Base-by-base conservation (phyloP, 2,329 filamentous ascomycete species). In the Graphilbum sp. region DNA sequence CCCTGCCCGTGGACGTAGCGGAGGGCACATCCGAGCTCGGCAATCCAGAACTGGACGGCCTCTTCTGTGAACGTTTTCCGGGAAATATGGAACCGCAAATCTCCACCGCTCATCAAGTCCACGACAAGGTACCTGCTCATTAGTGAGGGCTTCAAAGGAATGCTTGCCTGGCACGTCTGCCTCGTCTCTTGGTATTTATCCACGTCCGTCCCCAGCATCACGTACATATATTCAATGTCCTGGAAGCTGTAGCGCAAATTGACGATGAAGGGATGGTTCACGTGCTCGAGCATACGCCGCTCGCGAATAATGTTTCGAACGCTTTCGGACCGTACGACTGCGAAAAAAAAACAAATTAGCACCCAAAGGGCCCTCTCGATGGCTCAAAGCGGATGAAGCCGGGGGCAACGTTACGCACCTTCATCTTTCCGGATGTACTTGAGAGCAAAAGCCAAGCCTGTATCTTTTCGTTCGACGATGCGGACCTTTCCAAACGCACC, bases 391-490 rank as follows among this genome's bases (percentile, higher is more conserved):
- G 12, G 7, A 25, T 7, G 12, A 12, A 12, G 23, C 12, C 7
- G 7, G 15, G 27, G 6, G 7, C 15, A 6, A n/a, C 7, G 11
- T 17, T 2, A 12, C 75, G 45, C 53, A 87, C 86, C 83, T 74
- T 96, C 88, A 80, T 96, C 88, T 72, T 95, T 96, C 48, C 87
- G 78, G 47, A 96, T 96, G 59, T 96, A 96, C 61, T 98, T 98
- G 47, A 98, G 69, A 33, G 90, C 90, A 59, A 98, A 98, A 3
- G 87, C 88, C 51, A 96, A 63, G 40, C 78, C 79, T 2, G 86
- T 94, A 55, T 98, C 90, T 61, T 96, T 96, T 49, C 87, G 76
- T 67, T 98, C 90, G 54, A 98, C 90, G 49, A 98, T 98, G 52
- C 90, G 81, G 44, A 98, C 90, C 62, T 98, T 98, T 52, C 90